phyloP scores from a whole-genome alignment of 2,329 filamentous ascomycete genomes.

The Fusarium tanahbumbuense region DNA sequence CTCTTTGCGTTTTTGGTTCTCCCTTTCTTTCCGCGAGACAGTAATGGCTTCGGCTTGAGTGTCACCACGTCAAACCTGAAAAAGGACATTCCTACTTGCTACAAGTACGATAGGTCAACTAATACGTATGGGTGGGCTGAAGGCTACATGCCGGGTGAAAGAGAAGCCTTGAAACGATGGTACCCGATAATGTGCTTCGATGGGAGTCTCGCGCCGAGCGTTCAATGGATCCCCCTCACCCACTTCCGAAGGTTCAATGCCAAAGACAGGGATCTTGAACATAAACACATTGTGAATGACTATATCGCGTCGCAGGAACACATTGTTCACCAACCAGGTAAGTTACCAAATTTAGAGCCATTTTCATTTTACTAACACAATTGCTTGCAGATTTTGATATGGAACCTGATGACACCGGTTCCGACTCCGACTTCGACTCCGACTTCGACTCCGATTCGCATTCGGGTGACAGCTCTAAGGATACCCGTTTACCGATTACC shows the following conservation, averaged over 20 bases:
- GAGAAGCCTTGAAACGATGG: accelerated
- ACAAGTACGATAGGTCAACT: accelerated
- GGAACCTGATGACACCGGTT: too few relatives aligned
- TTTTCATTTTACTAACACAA: too few relatives aligned
- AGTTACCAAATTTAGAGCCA: background rate
- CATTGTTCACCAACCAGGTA: accelerated
- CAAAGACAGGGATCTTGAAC: background rate
- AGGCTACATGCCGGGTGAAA: accelerated
- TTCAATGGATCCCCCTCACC: background rate
- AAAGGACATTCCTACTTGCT: background rate
- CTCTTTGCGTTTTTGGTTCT: background rate
- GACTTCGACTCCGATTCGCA: too few relatives aligned
- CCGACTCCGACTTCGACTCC: too few relatives aligned
- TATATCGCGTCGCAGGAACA: accelerated
- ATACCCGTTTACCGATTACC: background rate
- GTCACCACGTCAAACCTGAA: background rate
- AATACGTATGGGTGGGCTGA: accelerated
- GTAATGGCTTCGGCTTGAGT: accelerated
- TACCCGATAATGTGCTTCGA: background rate
- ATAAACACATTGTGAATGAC: background rate
- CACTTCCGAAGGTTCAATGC: accelerated
- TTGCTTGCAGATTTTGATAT: too few relatives aligned
- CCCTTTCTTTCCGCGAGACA: accelerated
- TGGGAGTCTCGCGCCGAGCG: background rate
- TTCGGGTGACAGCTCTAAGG: background rate